Percentiles rank a stretch among this genome's conserved stretches.
Conservation (phyloP, 768 basidiomycete genomes). For the Boletus tylopilopsis region DNA sequence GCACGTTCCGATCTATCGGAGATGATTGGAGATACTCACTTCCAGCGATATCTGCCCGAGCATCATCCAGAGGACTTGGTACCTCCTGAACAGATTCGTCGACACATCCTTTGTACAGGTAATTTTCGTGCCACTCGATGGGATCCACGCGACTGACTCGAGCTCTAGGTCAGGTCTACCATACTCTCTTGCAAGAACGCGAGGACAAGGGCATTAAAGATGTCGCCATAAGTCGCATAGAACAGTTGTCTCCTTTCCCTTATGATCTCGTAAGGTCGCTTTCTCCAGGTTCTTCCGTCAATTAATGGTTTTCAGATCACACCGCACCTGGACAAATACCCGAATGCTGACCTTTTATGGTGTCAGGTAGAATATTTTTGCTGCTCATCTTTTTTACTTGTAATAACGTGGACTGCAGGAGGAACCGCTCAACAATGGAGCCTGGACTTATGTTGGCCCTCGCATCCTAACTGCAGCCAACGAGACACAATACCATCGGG, state of each 20-base stretch:
- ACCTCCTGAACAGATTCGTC: slow-evolving; percentile 79
- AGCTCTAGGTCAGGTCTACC: slow-evolving; percentile 84
- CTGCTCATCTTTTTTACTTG: background rate
- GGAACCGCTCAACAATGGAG: slow-evolving; percentile 95
- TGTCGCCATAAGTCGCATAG: slow-evolving; percentile 89
- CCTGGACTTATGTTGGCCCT: slow-evolving; percentile 95
- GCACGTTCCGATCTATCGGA: slow-evolving; percentile 85
- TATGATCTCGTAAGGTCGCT: slow-evolving; percentile 74
- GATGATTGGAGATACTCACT: slow-evolving; percentile 84
- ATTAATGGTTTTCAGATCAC: slow-evolving; percentile 53
- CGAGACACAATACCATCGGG: slow-evolving; percentile 85
- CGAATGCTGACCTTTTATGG: slow-evolving; percentile 92
- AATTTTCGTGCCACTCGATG: slow-evolving; percentile 2
- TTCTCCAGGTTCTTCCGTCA: background rate
- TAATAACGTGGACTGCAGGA: slow-evolving; percentile 44
- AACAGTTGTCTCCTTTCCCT: slow-evolving; percentile 96
- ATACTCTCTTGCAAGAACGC: slow-evolving; percentile 82
- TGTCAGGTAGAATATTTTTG: slow-evolving; percentile 56
- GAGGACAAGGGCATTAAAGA: slow-evolving; percentile 89
- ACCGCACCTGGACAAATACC: slow-evolving; percentile 93
- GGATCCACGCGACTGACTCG: background rate
- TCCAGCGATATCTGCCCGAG: slow-evolving; percentile 94
- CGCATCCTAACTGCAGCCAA: slow-evolving; percentile 92
- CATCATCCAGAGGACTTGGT: slow-evolving; percentile 66
- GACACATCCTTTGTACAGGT: slow-evolving; percentile 90